A percentile compares a stretch with the other conserved stretches of the same genome.
Evolutionary conservation across 2,329 filamentous ascomycete genomes (phyloP).

Genomic region (Fusarium buharicum): DNA sequence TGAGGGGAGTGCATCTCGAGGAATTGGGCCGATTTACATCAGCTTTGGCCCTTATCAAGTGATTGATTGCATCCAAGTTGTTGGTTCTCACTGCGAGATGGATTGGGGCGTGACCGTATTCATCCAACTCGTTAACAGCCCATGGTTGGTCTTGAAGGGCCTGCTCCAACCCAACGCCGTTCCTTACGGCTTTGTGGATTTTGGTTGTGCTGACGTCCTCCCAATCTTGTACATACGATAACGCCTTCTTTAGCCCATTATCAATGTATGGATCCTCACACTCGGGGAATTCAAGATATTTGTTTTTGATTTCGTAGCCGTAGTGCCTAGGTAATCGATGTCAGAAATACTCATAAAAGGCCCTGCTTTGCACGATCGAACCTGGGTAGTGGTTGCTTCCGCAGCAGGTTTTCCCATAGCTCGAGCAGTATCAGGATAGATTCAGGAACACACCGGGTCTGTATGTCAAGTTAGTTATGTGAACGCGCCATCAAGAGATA

Average conservation of each 20-base stretch:
- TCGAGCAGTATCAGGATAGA: not conserved
- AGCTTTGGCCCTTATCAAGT: conserved; percentile 6
- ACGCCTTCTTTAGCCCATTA: not conserved
- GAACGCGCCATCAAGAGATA: too few relatives aligned
- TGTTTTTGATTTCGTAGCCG: too few relatives aligned
- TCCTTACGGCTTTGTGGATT: not conserved
- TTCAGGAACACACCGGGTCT: too few relatives aligned
- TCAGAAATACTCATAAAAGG: not conserved
- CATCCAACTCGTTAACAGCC: not conserved
- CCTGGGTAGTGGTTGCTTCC: conserved; percentile 16
- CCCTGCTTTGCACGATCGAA: not conserved
- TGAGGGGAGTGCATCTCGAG: fast-evolving
- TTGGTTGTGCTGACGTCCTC: fast-evolving
- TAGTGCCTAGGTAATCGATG: too few relatives aligned
- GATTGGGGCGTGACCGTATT: fast-evolving
- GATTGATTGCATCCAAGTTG: not conserved
- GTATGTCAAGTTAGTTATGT: too few relatives aligned
- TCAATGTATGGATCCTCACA: too few relatives aligned
- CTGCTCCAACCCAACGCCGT: not conserved
- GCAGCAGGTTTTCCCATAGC: conserved; percentile 24
- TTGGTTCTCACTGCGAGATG: fast-evolving
- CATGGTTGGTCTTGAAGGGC: conserved; percentile 11
- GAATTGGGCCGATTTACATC: not conserved
- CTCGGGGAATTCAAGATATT: too few relatives aligned
- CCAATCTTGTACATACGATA: not conserved